Evolutionary conservation across 106 monocot genomes (phyloP), one percentile per base, ranked within the genome.

Genomic region (Triglochin maritima): DNA sequence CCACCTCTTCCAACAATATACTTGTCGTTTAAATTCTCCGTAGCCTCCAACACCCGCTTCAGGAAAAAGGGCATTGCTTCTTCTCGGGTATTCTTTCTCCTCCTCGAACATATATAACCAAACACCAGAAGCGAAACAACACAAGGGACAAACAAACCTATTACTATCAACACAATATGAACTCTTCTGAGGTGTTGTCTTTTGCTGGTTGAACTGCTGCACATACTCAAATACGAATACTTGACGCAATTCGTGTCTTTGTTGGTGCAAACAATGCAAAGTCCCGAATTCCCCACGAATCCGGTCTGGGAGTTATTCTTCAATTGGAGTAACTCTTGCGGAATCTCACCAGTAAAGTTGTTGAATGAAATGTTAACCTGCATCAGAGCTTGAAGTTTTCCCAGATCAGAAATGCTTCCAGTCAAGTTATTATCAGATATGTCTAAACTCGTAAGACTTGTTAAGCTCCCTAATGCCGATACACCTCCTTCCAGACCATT

Each of bases 361-460:
- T 96, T 98, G 61, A 80, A 82, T 50, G 96, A 91, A 56, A 98
- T 13, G 75, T 98, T 88, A 69, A 91, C 14, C 9, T 56, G 16
- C 12, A 77, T 45, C 62, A 98, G 65, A 3, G 85, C 79, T 54
- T 3, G 55, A 7, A 89, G 79, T 49, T 59, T 56, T 49, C 41
- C 70, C 62, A 91, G 58, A 16, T 72, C 48, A 4, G 6, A 13
- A 15, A 96, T 55, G 60, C 48, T 80, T 72, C 88, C 95, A 9
- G 83, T 75, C 3, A 96, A 68, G 74, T 84, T 85, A 68, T 91
- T 96, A 49, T 42, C 59, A 78, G 95, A 96, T 4, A 95, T 63
- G 75, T 96, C 88, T 76, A 96, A 75, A 47, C 70, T 85, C 63
- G 56, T 67, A 6, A 91, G 69, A 56, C 13, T 72, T 3, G 69